These are phyloP conservation scores for Mariannaea elegans DNA, from an alignment of 2,329 filamentous ascomycete species.

Conservation along the genomic window DNA sequence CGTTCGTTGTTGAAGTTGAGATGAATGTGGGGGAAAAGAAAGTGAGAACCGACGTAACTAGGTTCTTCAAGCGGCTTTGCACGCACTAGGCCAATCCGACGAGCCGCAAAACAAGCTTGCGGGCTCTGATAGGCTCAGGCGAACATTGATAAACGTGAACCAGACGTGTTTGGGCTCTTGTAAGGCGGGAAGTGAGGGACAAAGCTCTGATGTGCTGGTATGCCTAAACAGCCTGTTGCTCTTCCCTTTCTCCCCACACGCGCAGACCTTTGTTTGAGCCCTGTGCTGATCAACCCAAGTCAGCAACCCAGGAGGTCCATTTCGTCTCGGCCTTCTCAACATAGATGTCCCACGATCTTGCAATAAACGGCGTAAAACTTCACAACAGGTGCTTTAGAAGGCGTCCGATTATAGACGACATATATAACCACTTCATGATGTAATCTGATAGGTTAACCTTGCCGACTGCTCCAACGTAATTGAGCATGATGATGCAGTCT, in stretches of 20 bases:
- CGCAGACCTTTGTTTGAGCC: conserved; percentile 14
- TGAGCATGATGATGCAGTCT: conserved; percentile 3
- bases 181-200: not conserved
- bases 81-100: conserved; percentile 41
- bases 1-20: conserved; percentile 40
- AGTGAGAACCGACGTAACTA: conserved; percentile 44
- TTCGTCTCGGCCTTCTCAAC: conserved; percentile 14
- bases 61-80: conserved; percentile 39
- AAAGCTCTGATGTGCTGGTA: conserved; percentile 5
- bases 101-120: conserved; percentile 45
- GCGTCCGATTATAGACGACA: not conserved
- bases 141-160: conserved; percentile 36
- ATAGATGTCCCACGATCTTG: conserved; percentile 4
- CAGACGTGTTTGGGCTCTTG: conserved; percentile 8
- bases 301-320: conserved; percentile 9
- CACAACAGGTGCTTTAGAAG: conserved; percentile 9
- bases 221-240: conserved; percentile 7
- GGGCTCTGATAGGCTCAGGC: conserved; percentile 43
- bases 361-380: conserved; percentile 5
- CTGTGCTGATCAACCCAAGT: conserved; percentile 20
- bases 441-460: not conserved
- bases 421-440: conserved; percentile 8
- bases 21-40: conserved; percentile 45
- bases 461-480: not conserved
- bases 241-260: conserved; percentile 19